Conservation (phyloP, 2,329 filamentous ascomycete genomes). For the Fusarium sp. region DNA sequence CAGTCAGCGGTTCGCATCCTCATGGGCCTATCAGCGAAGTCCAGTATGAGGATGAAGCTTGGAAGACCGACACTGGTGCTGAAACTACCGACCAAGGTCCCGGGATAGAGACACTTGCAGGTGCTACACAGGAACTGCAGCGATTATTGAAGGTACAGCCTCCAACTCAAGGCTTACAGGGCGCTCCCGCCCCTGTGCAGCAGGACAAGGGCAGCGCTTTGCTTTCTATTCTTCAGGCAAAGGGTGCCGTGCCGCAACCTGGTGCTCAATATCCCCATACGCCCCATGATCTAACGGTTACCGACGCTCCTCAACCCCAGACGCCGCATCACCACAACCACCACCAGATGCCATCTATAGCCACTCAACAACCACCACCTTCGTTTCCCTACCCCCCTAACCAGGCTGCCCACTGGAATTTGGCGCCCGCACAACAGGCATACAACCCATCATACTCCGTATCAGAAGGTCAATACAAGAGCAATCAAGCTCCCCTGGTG, state of each 20-base stretch:
- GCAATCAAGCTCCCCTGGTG: constrained; percentile 40
- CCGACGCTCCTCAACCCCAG: constrained; percentile 60
- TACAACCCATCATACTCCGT: constrained; percentile 30
- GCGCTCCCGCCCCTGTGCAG: constrained; percentile 34
- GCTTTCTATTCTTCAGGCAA: constrained; percentile 61
- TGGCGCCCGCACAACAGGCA: constrained; percentile 26
- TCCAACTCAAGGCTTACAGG: constrained; percentile 59
- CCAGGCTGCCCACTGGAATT: constrained; percentile 32
- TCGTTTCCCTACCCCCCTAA: constrained; percentile 43
- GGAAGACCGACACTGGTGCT: constrained; percentile 51
- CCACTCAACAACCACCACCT: constrained; percentile 46
- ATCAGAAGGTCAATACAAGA: constrained; percentile 38
- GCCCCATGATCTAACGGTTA: constrained; percentile 63
- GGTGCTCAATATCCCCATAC: constrained; percentile 55
- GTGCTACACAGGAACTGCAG: constrained; percentile 62
- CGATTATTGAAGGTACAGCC: constrained; percentile 65
- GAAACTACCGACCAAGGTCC: constrained; percentile 47
- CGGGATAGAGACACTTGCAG: constrained; percentile 58
- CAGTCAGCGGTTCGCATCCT: constrained; percentile 52
- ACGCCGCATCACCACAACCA: constrained; percentile 66
- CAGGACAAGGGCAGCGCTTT: constrained; percentile 61
- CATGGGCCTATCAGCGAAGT: constrained; percentile 62
- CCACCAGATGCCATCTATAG: constrained; percentile 51
- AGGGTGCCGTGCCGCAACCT: constrained; percentile 34
- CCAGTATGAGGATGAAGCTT: constrained; percentile 70